Base-by-base conservation (phyloP, 495 filamentous ascomycete genomes). In the Astrothelium subdiscretum region DNA sequence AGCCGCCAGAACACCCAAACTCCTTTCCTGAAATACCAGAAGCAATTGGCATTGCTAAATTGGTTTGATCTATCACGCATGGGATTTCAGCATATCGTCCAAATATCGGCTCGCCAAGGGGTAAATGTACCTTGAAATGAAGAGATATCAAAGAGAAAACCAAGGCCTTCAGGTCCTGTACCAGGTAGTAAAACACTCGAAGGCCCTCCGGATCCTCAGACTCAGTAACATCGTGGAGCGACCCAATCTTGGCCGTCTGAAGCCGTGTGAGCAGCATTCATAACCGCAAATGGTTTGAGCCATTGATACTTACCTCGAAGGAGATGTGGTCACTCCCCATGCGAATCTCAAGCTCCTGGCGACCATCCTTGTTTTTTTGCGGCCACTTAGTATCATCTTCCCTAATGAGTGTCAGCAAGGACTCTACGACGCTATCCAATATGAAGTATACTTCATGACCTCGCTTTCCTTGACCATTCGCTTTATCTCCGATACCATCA, bases 301-400 rank as follows among this genome's bases (percentile, higher is more conserved):
- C 11, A 27, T 2, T 10, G 10, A 54, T 3, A 5, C 68, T 58
- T 70, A 92, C 91, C 85, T 99, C 95, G 66, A 99, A 99, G 0
- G 91, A 96, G 66, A 97, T 97, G 71, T 99, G 95, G 52, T 99
- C 95, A 68, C 87, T 94, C 13, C 94, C 95, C 32, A 99, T 68
- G 22, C 91, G 82, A 60, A 99, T 97, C 73, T 99, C 95, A 58
- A 99, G 80, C 76, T 99, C 95, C 69, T 97, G 95, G 59, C 92
- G 84, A 44, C 95, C 95, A 71, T 99, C 95, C 77, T 97, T 97
- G 77, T 97, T 97, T 82, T 97, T 99, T 74, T 92, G 90, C 1
- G 95, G 95, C 95, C 95, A 99, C 75, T 96, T 96, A n/a, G 84
- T 86, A 70, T 99, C 95, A 71, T 97, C 94, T 83, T 99, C 95